phyloP scores from a whole-genome alignment of 352 stramenopile species.

The Chrysophaeum taylorii region DNA sequence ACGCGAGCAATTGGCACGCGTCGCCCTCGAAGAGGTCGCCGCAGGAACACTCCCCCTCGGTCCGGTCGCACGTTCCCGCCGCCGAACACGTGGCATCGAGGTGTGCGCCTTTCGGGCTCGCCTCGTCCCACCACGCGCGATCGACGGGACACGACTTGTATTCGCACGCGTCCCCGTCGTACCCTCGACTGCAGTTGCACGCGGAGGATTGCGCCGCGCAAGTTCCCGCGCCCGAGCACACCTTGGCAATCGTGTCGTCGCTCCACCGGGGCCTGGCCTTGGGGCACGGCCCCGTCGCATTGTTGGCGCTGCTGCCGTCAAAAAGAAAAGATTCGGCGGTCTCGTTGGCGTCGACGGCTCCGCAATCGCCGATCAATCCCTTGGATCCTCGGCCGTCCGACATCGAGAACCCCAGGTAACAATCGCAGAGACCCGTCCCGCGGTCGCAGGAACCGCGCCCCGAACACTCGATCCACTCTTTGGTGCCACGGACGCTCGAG shows the following conservation, averaged over 20 bases:
- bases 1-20: constrained; percentile 14
- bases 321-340: too few species aligned
- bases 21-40: constrained; percentile 36
- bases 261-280: neutral
- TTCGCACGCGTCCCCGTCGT: constrained; percentile 25
- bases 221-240: neutral
- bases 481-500: neutral
- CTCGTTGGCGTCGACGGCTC: constrained; percentile 7
- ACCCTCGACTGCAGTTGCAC: constrained; percentile 20
- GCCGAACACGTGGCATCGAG: constrained; percentile 52
- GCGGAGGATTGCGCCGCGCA: constrained; percentile 11
- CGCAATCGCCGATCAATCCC: constrained; percentile 8
- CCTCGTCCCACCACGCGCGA: constrained; percentile 23
- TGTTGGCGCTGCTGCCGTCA: too few species aligned
- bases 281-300: neutral
- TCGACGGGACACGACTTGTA: constrained; percentile 15
- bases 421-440: constrained; percentile 48
- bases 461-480: constrained; percentile 47
- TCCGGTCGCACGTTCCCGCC: constrained; percentile 61
- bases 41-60: constrained; percentile 52
- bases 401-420: constrained; percentile 57
- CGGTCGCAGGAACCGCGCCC: constrained; percentile 70
- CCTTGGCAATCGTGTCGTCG: neutral
- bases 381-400: neutral
- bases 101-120: constrained; percentile 10